phyloP scores from a whole-genome alignment of 2,329 filamentous ascomycete genomes.

The Diaporthe sp. region DNA sequence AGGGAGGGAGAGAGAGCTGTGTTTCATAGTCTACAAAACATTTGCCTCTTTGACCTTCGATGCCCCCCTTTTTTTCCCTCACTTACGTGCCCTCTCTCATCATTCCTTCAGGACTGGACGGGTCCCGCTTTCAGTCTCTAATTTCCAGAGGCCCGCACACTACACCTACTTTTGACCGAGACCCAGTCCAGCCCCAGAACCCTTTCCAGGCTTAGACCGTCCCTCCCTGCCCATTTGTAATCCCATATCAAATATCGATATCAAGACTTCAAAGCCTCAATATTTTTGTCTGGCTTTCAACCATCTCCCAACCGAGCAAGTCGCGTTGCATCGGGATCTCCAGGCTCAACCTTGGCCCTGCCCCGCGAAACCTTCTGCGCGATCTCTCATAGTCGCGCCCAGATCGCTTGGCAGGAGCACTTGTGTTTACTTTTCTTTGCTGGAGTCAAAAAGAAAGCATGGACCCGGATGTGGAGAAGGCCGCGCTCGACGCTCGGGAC shows the following conservation, averaged over 20 bases:
- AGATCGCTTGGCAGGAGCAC: conserved; percentile 6
- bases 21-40: conserved; percentile 6
- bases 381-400: background rate
- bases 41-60: conserved; percentile 11
- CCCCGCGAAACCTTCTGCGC: conserved; percentile 23
- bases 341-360: conserved; percentile 30
- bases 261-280: background rate
- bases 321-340: conserved; percentile 6
- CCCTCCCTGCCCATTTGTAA: conserved; percentile 21
- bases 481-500: conserved; percentile 25
- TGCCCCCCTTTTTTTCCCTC: background rate
- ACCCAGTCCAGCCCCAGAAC: background rate
- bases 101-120: conserved; percentile 14
- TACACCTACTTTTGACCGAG: conserved; percentile 30
- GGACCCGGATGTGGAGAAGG: conserved; percentile 43
- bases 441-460: conserved; percentile 31
- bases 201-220: background rate
- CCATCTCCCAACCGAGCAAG: background rate
- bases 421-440: conserved; percentile 1
- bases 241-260: conserved; percentile 4
- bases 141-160: conserved; percentile 26
- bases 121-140: conserved; percentile 24
- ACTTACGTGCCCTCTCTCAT: background rate
- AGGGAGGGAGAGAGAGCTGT: background rate
- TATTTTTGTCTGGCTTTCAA: background rate